These are phyloP conservation scores for Pyricularia sp. DNA, from an alignment of 2,329 filamentous ascomycete species.

Conservation along the genomic window DNA sequence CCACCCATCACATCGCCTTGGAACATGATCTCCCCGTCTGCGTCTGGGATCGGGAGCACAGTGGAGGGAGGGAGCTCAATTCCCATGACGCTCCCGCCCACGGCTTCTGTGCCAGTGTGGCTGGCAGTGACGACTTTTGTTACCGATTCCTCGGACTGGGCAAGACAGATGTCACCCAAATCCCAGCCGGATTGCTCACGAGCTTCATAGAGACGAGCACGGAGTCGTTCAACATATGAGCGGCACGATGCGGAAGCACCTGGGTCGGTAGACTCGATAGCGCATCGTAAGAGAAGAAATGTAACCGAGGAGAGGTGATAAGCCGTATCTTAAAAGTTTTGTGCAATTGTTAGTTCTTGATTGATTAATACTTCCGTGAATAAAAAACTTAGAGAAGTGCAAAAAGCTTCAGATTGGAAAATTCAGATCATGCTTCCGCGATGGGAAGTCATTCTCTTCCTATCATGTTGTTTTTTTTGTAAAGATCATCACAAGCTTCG, in stretches of 20 bases:
- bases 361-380: not conserved
- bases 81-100: not conserved
- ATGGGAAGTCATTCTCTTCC: not conserved
- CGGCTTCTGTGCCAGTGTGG: not conserved
- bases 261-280: conserved; percentile 35
- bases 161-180: conserved; percentile 34
- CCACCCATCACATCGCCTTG: not conserved
- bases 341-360: not conserved
- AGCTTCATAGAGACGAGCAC: conserved; percentile 27
- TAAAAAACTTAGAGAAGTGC: not conserved
- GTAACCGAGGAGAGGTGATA: conserved; percentile 4
- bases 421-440: not conserved
- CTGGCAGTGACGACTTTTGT: conserved; percentile 21
- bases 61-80: not conserved
- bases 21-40: not conserved
- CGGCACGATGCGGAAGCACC: conserved; percentile 22
- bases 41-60: not conserved
- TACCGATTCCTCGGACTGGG: conserved; percentile 31
- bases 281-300: conserved; percentile 8
- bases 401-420: not conserved
- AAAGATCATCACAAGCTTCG: not conserved
- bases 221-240: conserved; percentile 11
- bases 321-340: conserved; percentile 3
- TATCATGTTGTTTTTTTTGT: not conserved
- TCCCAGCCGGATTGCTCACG: conserved; percentile 32